These are phyloP conservation scores for Eustoma russellianum DNA, from an alignment of 257 asterid species.

Conservation along the genomic window DNA sequence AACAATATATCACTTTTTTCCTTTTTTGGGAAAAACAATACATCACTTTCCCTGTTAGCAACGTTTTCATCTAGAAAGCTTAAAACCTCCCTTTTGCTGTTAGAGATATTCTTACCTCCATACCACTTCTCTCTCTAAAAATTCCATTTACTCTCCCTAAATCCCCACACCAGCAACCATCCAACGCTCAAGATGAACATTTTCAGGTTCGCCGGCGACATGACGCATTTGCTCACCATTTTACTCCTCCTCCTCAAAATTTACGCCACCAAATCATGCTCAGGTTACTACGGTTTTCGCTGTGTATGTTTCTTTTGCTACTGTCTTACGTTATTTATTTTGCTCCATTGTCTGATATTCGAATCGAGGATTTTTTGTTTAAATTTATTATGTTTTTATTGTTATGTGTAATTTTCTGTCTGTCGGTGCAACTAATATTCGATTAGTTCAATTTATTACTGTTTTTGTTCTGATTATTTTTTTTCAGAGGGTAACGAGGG, in stretches of 20 bases:
- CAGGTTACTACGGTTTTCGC: conserved; percentile 44
- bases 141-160: conserved; percentile 1
- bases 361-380: neutral
- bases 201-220: conserved; percentile 85
- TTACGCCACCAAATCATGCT: conserved; percentile 86
- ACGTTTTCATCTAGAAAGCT: too few species aligned
- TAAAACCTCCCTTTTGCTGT: too few species aligned
- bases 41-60: too few species aligned
- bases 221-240: conserved; percentile 85
- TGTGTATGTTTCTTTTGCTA: neutral
- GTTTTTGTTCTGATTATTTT: too few species aligned
- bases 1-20: too few species aligned
- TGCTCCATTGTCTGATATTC: neutral
- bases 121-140: neutral
- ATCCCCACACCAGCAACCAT: conserved; percentile 2
- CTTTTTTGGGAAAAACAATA: too few species aligned
- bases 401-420: neutral
- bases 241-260: conserved; percentile 86
- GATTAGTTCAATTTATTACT: neutral
- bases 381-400: too few species aligned
- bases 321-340: too few species aligned
- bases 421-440: neutral
- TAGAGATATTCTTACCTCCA: too few species aligned
- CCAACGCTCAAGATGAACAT: conserved; percentile 43
- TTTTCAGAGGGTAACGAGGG: too few species aligned